Base-by-base conservation (phyloP, 2,329 filamentous ascomycete species). In the Tolypocladium tropicale region DNA sequence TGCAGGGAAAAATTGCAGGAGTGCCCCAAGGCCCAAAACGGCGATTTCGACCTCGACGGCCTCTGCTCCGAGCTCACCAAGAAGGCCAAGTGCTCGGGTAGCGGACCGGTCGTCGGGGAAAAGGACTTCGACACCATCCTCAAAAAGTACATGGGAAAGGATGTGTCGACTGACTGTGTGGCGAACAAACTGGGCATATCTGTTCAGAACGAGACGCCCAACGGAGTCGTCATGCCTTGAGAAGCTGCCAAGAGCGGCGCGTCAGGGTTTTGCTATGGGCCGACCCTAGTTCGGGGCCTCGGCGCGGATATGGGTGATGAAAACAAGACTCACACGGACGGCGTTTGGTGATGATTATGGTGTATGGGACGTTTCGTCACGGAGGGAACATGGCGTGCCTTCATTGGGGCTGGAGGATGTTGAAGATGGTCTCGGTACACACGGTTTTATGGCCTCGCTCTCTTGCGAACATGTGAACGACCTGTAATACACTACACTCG, bases 61-160 rank as follows among this genome's bases (percentile, higher is more conserved):
- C 81, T 99, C 28, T 99, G 94, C 74, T 88, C 88, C 5, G 92
- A 99, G 68, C 82, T 99, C 16, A 89, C 93, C 61, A 89, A 92
- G 70, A 99, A 99, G 76, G 94, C 94, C 57, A 94, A 93, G 68
- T 99, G 94, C 71, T 95, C 91, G 0, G 89, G 95, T 63, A 87
- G 81, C 21, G 93, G 94, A 18, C 90, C 95, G 14, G 90, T 96
- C 21, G 89, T 99, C 28, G 87, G 91, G 59, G 86, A 95, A 73
- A 83, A 84, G 55, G 92, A 97, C 65, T 95, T 97, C 64, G 88
- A 96, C 67, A 82, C 79, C 43, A 88, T 91, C 54, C 79, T 93
- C 73, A 80, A 77, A 59, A 84, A 84, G 68, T 85, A 84, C 61
- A 76, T 84, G 62, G 76, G 79, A 64, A 72, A 73, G 59, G 69